Base-by-base conservation (phyloP, 164 flowering plant genomes). In the Kalanchoe fedtschenkoi region DNA sequence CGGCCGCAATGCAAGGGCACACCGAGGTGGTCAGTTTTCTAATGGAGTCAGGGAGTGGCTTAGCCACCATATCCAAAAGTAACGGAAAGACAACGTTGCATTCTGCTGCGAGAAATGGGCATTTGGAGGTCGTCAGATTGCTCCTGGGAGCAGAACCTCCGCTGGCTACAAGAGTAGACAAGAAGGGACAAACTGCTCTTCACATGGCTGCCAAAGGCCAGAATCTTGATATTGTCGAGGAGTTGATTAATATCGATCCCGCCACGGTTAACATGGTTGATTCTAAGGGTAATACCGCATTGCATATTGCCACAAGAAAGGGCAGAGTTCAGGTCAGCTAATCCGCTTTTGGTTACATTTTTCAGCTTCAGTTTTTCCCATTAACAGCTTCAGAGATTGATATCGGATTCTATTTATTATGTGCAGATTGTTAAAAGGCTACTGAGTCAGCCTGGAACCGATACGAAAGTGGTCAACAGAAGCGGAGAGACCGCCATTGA, bases 401-500 rank as follows among this genome's bases (percentile, higher is more conserved):
- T 16, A 43, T 43, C 44, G 16, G 17, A 42, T 44, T 13, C 4
- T 43, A 16, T 43, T 43, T 17, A 22, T 7, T 5, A 43, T 16
- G 21, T 78, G 74, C 92, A 93, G 97, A 90, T 86, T 66, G 88
- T 85, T 13, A 83, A 43, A 76, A 69, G 66, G 70, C 77, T 93
- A 41, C 75, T 90, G 6, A 74, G 65, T 4, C 73, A 77, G 28
- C 60, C 66, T 4, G 86, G 68, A 37, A 81, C 77, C 1, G 78
- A 88, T 62, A 81, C 67, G 34, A 75, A 61, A 65, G 78, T 65
- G 15, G 80, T 93, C 0, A 93, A 90, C 78, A 71, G 75, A 62
- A 60, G 76, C 5, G 84, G 84, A 0, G 98, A 93, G 72, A 89
- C 96, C 0, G 96, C 95, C 19, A 63, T 90, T 2, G 98, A 93